Conservation (phyloP, 2,329 filamentous ascomycete genomes). For the Pestalotiopsis sp. region DNA sequence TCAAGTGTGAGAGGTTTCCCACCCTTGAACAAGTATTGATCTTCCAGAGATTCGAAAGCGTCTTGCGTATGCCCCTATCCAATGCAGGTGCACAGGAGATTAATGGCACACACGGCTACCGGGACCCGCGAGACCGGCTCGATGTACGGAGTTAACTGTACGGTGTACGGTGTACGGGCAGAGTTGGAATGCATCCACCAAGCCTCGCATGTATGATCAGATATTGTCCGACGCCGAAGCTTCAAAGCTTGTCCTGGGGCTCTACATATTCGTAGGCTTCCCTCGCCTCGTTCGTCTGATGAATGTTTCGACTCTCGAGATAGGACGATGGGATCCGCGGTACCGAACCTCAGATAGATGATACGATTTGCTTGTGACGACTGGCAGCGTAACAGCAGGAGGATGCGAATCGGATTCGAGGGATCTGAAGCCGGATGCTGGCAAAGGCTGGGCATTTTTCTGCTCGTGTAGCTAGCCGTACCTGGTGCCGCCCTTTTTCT, state of each 20-base stretch:
- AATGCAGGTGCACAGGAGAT: background rate
- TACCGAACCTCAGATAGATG: background rate
- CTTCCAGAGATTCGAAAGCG: background rate
- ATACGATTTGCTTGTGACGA: background rate
- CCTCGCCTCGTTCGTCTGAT: constrained; percentile 8
- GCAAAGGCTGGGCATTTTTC: background rate
- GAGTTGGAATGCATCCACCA: background rate
- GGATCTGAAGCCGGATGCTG: background rate
- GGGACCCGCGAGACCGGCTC: background rate
- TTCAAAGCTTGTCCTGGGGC: background rate
- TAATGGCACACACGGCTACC: background rate
- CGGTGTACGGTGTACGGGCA: background rate
- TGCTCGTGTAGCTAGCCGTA: background rate
- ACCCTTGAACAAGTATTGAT: background rate
- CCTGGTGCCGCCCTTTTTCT: background rate
- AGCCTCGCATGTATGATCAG: background rate
- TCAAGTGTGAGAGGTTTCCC: background rate
- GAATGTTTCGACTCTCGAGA: background rate
- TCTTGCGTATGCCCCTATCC: background rate
- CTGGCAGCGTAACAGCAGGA: background rate
- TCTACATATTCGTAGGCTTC: background rate
- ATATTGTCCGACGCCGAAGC: background rate
- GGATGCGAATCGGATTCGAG: constrained; percentile 4
- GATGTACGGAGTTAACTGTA: background rate
- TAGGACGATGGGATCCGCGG: background rate